A percentile compares a stretch with the other conserved stretches of the same genome.
phyloP scores from a whole-genome alignment of 2,329 filamentous ascomycete species.

The Pseudocercospora musae region DNA sequence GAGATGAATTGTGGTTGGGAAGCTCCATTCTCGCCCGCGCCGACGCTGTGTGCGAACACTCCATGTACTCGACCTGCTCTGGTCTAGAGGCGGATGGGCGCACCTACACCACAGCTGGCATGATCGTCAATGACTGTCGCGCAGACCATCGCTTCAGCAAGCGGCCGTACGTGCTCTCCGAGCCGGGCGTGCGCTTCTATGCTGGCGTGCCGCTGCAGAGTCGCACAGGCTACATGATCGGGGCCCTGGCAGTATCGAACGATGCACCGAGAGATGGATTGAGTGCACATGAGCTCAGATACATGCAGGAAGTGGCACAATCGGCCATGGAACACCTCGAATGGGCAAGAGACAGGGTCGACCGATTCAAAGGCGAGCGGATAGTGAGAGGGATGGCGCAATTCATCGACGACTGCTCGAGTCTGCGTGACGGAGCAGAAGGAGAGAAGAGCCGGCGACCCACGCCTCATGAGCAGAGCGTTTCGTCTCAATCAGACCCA shows the following conservation, averaged over 20 bases:
- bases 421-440: constrained; percentile 4
- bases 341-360: constrained; percentile 52
- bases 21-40: constrained; percentile 36
- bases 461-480: constrained; percentile 1
- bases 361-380: constrained; percentile 51
- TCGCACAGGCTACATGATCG: constrained; percentile 56
- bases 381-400: constrained; percentile 54
- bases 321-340: constrained; percentile 62
- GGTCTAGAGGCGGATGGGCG: constrained; percentile 19
- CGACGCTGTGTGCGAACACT: constrained; percentile 36
- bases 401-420: constrained; percentile 36
- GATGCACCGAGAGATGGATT: constrained; percentile 54
- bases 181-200: constrained; percentile 45
- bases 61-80: constrained; percentile 18
- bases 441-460: neutral
- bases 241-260: constrained; percentile 59
- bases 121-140: constrained; percentile 30
- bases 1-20: constrained; percentile 35
- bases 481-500: neutral
- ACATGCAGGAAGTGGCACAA: constrained; percentile 55
- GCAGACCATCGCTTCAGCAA: constrained; percentile 35
- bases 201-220: constrained; percentile 61
- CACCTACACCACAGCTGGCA: constrained; percentile 16
- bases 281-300: constrained; percentile 48
- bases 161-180: constrained; percentile 27